phyloP scores from a whole-genome alignment of 2,329 filamentous ascomycete genomes.

The Aspergillus chevalieri region DNA sequence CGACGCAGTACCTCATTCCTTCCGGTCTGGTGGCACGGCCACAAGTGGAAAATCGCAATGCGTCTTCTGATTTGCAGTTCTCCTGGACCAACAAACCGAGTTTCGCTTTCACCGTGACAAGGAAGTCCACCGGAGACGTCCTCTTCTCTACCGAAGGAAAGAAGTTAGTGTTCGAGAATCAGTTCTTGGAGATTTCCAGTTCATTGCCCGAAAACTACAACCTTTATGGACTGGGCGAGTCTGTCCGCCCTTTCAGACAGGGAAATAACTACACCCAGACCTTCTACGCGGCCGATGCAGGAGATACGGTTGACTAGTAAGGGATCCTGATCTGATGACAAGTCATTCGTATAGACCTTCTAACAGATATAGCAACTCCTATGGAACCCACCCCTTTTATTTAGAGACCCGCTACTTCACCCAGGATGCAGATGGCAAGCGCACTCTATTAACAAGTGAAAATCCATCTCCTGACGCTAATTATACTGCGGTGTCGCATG shows the following conservation, averaged over 20 bases:
- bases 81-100: no score
- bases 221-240: constrained; percentile 67
- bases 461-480: constrained; percentile 47
- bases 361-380: constrained; percentile 55
- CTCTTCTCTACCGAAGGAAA: no score
- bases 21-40: no score
- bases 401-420: constrained; percentile 72
- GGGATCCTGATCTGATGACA: constrained; percentile 11
- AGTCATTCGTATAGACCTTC: no score
- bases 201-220: constrained; percentile 71
- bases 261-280: constrained; percentile 66
- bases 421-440: constrained; percentile 43
- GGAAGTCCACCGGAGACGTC: no score
- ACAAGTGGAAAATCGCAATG: no score
- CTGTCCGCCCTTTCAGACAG: constrained; percentile 63
- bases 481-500: constrained; percentile 66
- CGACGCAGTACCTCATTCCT: no score
- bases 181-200: no score
- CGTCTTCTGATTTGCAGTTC: no score
- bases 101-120: no score
- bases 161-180: no score
- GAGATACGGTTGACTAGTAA: constrained; percentile 46
- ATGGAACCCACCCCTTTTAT: constrained; percentile 73
- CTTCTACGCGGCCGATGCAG: constrained; percentile 62
- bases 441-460: constrained; percentile 49